Evolutionary conservation across 1,284 basidiomycete genomes (phyloP), one percentile per base, ranked within the genome.

Genomic region (Mixia osmundae): DNA sequence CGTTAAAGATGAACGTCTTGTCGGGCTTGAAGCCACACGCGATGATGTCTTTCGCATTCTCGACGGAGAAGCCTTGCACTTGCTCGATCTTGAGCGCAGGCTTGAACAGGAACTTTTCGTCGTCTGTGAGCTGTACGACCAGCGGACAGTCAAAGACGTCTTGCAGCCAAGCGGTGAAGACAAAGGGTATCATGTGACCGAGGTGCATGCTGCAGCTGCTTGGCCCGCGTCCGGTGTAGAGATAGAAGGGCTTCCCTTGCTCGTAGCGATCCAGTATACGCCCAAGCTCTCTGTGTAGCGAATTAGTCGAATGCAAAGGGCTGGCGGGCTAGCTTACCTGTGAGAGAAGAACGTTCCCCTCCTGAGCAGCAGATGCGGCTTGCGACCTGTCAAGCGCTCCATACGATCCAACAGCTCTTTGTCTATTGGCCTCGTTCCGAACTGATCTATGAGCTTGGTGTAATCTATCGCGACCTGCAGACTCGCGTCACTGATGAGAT

Each of bases 41-140:
- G 49, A 99, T 94, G 53, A 97, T 91, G 54, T 97, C 91, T 44
- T 69, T 71, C 21, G 87, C 76, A 53, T 97, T 97, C 50, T 72
- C 69, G 46, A 69, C 68, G 7, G 82, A 71, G 55, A 85, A 95
- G 27, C 67, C 65, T 50, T 73, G 69, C 33, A 78, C 80, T 55
- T 99, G 76, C 47, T 94, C 80, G 30, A 80, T 65, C 53, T 80
- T 85, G 43, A 91, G 68, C 44, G 83, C 72, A 36, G 83, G 76
- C 58, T 95, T 91, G 67, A 99, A 91, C 38, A 99, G 60, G 63
- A 97, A 99, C 59, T 99, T 99, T 57, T 99, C 91, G 57, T 99
- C 91, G 53, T 99, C 91, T 82, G 47, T 44, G 5, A 97, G 67
- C 56, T 97, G 89, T 37, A 97, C 66, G 37, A 97, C 91, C 25